Evolutionary conservation across 116 monocot genomes (phyloP).

Genomic region (Papilionanthe hybrid): DNA sequence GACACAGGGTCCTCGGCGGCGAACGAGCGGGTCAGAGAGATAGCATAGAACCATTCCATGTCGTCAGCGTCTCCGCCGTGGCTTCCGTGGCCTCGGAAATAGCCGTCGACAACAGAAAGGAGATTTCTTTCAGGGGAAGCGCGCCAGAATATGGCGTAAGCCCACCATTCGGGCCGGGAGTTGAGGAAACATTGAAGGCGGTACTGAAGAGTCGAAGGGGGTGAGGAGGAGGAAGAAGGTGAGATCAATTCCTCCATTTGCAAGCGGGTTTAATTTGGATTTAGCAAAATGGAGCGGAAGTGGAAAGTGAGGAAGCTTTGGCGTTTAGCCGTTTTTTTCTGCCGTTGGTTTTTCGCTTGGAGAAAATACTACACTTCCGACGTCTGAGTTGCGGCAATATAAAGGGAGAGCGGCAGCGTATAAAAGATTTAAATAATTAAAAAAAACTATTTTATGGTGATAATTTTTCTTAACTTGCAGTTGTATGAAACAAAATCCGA

Average conservation of each 20-base stretch:
- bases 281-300: too few species aligned
- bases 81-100: conserved; percentile 26
- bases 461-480: too few species aligned
- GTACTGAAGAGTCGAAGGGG: conserved; percentile 19
- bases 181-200: conserved; percentile 35
- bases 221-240: neutral
- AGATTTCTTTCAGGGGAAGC: conserved; percentile 5
- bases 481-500: too few species aligned
- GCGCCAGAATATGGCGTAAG: conserved; percentile 59
- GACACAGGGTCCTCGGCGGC: conserved; percentile 6
- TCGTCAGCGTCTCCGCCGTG: conserved; percentile 20
- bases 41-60: conserved; percentile 52
- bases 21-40: conserved; percentile 38
- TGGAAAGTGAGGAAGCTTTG: neutral
- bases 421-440: too few species aligned
- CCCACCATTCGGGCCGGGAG: conserved; percentile 55
- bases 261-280: neutral
- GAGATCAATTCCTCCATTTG: conserved; percentile 10
- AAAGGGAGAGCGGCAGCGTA: neutral
- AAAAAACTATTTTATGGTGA: too few species aligned
- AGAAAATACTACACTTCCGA: too few species aligned
- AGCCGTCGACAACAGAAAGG: conserved; percentile 42
- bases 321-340: neutral
- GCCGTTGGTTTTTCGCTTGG: neutral
- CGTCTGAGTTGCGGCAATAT: neutral